Evolutionary conservation across 1,284 basidiomycete genomes (phyloP), one percentile per base, ranked within the genome.

Genomic region (Anthracocystis setariae): DNA sequence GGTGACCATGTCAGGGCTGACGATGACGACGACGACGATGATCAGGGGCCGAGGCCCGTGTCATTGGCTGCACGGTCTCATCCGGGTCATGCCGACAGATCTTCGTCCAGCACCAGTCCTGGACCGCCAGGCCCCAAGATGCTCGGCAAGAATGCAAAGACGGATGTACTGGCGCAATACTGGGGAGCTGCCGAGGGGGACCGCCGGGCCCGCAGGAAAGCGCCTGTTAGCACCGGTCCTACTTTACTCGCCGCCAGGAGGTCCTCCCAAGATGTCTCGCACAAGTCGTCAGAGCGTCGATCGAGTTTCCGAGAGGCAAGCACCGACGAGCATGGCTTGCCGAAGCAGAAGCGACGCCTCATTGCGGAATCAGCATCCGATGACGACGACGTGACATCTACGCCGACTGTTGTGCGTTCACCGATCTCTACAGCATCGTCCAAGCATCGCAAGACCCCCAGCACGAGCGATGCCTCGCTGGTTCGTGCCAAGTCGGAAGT

Each of bases 161-260:
- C 79, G 5, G 80, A 82, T 37, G 74, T 78, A 10, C 44, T 82
- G 29, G 81, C 81, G 1, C 61, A 74, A 21, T 81, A 77, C 46
- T 82, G 81, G 81, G 81, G 81, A 25, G 80, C 80, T 5, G 65
- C 53, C 5, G 68, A 71, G n/a, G 78, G 76, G 15, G 78, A 73
- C 37, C 65, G 73, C 24, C 67, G 80, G 12, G 53, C 49, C 5
- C 50, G 70, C 18, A 60, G 77, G 23, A 74, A 73, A 46, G 57
- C 67, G 23, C 53, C 59, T n/a, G 46, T 46, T 38, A 68, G 65
- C 7, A 27, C 58, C 18, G 74, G 58, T 29, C 74, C 69, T 2
- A 63, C 59, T 33, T 48, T 65, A n/a, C 38, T 74, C 8, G 53
- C 64, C 20, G 50, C 53, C 5, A 37, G 55, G 29, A 51, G 60